Percentiles rank a stretch among this genome's conserved stretches.
phyloP scores from a whole-genome alignment of 2,329 filamentous ascomycete genomes.

The Diaporthe sp. region DNA sequence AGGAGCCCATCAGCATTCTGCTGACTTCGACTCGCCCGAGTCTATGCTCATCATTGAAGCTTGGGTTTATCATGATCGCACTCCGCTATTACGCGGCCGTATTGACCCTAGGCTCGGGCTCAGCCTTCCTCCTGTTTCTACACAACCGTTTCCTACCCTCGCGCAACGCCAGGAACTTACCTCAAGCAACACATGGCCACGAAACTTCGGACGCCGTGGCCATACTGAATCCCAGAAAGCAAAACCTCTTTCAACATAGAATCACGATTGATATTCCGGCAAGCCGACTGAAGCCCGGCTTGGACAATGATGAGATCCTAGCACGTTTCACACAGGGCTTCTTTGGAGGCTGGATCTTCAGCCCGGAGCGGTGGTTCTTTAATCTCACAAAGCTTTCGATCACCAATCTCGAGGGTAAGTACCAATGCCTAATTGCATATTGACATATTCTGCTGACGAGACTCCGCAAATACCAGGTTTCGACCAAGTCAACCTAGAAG shows the following conservation, averaged over 20 bases:
- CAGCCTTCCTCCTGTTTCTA: background rate
- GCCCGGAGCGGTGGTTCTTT: conserved; percentile 26
- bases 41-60: background rate
- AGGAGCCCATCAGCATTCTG: background rate
- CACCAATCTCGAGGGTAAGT: background rate
- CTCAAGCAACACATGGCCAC: background rate
- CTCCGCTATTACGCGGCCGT: background rate
- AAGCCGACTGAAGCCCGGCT: background rate
- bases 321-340: conserved; percentile 6
- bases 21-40: background rate
- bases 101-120: background rate
- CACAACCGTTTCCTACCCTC: background rate
- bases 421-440: fast-evolving
- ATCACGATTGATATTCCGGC: background rate
- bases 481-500: background rate
- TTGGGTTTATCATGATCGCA: background rate
- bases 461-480: background rate
- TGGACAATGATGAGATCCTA: background rate
- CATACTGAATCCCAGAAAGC: background rate
- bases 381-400: background rate
- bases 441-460: background rate
- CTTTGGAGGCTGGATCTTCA: conserved; percentile 30
- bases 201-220: background rate
- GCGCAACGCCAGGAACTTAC: background rate
- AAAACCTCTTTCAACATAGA: background rate